Conservation (phyloP, 805 yeast species). For the Wickerhamiella hasegawae region DNA sequence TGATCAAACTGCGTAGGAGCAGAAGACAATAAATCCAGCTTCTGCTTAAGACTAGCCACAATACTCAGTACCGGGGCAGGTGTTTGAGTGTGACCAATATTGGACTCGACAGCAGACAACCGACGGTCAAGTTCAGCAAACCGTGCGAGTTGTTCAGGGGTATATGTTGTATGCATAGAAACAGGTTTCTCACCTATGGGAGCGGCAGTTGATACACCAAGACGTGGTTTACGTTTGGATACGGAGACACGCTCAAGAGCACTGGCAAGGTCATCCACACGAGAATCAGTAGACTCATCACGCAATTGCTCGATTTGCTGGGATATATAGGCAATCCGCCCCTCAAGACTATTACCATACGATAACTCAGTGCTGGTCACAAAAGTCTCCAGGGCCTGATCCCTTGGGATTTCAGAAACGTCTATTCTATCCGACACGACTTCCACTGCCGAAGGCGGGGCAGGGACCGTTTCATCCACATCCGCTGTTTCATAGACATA, state of each 20-base stretch:
- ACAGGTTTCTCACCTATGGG: too few species aligned
- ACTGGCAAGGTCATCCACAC: background rate
- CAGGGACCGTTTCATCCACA: background rate
- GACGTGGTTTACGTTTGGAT: too few species aligned
- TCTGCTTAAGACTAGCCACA: background rate
- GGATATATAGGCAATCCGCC: slow-evolving; percentile 4
- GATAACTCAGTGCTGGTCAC: slow-evolving; percentile 4
- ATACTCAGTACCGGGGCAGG: background rate
- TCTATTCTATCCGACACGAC: slow-evolving; percentile 1
- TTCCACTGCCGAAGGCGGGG: background rate
- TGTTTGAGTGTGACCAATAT: slow-evolving; percentile 1
- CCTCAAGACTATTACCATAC: slow-evolving; percentile 4
- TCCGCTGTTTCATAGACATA: slow-evolving; percentile 2
- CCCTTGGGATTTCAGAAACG: background rate
- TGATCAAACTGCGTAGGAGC: slow-evolving; percentile 2
- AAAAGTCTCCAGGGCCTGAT: slow-evolving; percentile 2
- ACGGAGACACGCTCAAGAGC: too few species aligned
- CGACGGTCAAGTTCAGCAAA: background rate
- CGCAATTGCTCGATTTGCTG: slow-evolving; percentile 2
- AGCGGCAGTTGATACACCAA: too few species aligned
- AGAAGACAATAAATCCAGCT: slow-evolving; percentile 1
- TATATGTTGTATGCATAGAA: too few species aligned
- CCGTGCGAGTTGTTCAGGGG: background rate
- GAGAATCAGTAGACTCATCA: background rate
- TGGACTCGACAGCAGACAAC: slow-evolving; percentile 1